Evolutionary conservation across 1,284 basidiomycete genomes (phyloP), one percentile per base, ranked within the genome.

Genomic region (Cryptococcus neoformans): DNA sequence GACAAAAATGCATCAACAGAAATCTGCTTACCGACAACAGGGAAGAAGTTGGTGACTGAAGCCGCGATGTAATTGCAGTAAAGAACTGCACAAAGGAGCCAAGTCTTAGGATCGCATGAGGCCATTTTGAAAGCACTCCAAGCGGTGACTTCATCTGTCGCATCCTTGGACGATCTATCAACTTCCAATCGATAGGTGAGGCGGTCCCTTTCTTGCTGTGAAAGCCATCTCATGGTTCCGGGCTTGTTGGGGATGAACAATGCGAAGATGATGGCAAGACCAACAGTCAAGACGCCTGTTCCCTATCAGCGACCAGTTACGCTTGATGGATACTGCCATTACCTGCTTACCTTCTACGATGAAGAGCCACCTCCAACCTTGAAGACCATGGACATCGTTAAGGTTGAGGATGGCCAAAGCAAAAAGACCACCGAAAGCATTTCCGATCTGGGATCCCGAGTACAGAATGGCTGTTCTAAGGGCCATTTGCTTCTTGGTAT

Each of bases 41-140:
- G 70, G 70, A 75, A 74, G 62, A 76, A 76, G 62, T 74, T 75
- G 47, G 73, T 74, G 39, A 75, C 70, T 1, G 67, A 64, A 4
- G 72, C 66, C n/a, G 69, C 69, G 54, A 75, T 68, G 50, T 62
- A 65, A 44, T 59, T 60, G 34, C 42, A 38, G 36, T 53, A 46
- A 12, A 69, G 60, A 14, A 60, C 52, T 3, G 56, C 41, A 54
- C 61, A 61, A 16, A 74, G 54, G 21, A 72, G 49, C 68, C 68
- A 77, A 1, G 66, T 69, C 61, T 76, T 76, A 50, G 62, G 59
- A 58, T 76, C 73, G 17, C 53, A 62, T 47, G 71, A 39, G 11
- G 70, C 72, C 48, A 68, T 52, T 44, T 58, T 60, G 57, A 75
- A 67, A 0, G 64, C 73, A 7, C 50, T n/a, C 14, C 58, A 54